A percentile compares a stretch with the other conserved stretches of the same genome.
These are phyloP conservation scores for Neoconidiobolus thromboides DNA, from an alignment of 371 early-diverging fungal species.

Conservation along the genomic window DNA sequence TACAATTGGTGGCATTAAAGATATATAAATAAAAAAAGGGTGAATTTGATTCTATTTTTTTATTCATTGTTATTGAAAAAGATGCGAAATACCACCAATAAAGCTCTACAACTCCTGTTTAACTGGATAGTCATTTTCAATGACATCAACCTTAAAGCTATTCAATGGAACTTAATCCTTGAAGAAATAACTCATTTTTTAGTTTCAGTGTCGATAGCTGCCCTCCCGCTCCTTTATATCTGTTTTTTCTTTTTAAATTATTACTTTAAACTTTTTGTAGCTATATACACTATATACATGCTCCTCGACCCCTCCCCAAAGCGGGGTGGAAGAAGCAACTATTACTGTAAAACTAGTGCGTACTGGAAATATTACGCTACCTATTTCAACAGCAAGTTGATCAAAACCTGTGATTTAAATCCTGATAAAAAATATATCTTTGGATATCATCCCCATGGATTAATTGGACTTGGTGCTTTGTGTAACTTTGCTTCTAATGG, in stretches of 20 bases:
- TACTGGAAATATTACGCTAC: constrained; percentile 9
- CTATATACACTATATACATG: constrained; percentile 21
- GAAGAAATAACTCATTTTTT: no score
- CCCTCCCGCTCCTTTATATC: no score
- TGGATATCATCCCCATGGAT: constrained; percentile 67
- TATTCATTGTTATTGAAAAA: no score
- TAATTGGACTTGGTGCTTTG: constrained; percentile 64
- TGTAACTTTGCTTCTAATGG: constrained; percentile 63
- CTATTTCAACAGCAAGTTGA: constrained; percentile 7
- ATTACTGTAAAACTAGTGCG: background rate
- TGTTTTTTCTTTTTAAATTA: background rate
- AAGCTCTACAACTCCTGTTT: no score
- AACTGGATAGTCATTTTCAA: no score
- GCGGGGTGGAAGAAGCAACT: constrained; percentile 5
- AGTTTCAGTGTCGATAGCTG: no score
- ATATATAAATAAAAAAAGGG: no score
- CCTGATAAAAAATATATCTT: constrained; percentile 53
- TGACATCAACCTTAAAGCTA: no score
- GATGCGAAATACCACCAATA: no score
- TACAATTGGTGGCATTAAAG: no score
- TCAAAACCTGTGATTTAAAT: constrained; percentile 37
- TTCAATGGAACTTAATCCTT: no score
- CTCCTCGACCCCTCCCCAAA: constrained; percentile 36
- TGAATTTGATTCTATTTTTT: no score
- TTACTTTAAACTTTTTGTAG: constrained; percentile 38